Percentiles rank a stretch among this genome's conserved stretches.
Evolutionary conservation across 2,329 filamentous ascomycete genomes (phyloP).

Genomic region (Endothia cerciana): DNA sequence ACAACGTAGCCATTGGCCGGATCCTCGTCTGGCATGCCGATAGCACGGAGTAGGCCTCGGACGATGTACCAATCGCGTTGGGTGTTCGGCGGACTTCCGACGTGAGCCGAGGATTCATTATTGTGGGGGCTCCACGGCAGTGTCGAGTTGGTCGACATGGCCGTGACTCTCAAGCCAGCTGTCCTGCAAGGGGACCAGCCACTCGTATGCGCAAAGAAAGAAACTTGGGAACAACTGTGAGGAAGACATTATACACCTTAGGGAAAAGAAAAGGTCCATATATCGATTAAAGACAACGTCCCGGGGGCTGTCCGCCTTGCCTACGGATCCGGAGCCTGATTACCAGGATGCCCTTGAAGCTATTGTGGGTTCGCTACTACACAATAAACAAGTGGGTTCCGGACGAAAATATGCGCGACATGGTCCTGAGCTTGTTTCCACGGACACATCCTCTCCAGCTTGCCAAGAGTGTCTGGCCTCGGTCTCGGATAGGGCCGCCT

Average conservation of each 20-base stretch:
- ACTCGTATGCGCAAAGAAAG: background rate
- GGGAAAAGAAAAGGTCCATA: background rate
- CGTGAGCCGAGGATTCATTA: conserved; percentile 7
- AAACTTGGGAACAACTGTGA: background rate
- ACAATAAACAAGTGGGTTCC: background rate
- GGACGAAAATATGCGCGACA: background rate
- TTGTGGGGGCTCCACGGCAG: conserved; percentile 8
- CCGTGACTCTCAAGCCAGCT: background rate
- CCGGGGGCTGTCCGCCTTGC: background rate
- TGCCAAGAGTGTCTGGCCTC: background rate
- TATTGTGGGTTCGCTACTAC: background rate
- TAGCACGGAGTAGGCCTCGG: conserved; percentile 33
- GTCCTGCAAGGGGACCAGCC: conserved; percentile 6
- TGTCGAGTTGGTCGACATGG: conserved; percentile 18
- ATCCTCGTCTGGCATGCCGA: conserved; percentile 31
- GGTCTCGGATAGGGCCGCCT: background rate
- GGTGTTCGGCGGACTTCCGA: conserved; percentile 30
- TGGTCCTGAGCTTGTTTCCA: background rate
- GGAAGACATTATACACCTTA: background rate
- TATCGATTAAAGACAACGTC: background rate
- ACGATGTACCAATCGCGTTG: conserved; percentile 37
- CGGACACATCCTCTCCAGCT: background rate
- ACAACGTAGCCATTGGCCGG: conserved; percentile 31
- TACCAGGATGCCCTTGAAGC: conserved; percentile 1
- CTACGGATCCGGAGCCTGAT: background rate